Base-by-base conservation (phyloP, 2,329 filamentous ascomycete genomes). In the Neonectria hederae region DNA sequence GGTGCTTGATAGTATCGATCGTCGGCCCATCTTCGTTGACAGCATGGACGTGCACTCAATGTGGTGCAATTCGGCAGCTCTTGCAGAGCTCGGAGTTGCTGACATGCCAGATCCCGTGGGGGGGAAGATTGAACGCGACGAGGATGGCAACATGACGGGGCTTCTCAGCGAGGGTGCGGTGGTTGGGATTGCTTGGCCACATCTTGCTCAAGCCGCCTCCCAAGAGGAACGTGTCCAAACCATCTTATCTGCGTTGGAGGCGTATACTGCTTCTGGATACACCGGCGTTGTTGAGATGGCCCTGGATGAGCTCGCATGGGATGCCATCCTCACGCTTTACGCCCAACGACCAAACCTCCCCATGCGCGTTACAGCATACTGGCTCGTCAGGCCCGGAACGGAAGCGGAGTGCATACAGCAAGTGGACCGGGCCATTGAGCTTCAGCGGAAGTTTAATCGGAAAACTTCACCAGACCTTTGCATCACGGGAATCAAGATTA, bases 401-500 rank as follows among this genome's bases (percentile, higher is more conserved):
- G 75, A 75, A 21, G 75, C 74, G 28, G 69, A 75, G 38, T 77
- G 77, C 17, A 53, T 80, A 5, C 66, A 61, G 26, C 80, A 82
- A 63, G 79, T 83, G 17, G 74, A 78, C 21, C 75, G 76, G 11
- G 80, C 80, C 0, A 76, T 80, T 51, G 76, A 79, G 62, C 64
- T 83, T 21, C 74, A 72, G 24, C 68, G 65, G 19, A 60, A 76
- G 46, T 82, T 74, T 74, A 81, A 80, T 66, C 42, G 21, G 3
- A 26, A 45, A 11, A 63, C 30, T 7, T 69, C 59, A 21, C 80
- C 80, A 1, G 75, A 81, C 53, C 69, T 80, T 54, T 83, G 83
- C 13, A 77, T 89, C n/a, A 81, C 84, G 0, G 87, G 87, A 11
- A 85, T 89, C 75, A 90, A 90, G 74, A 73, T 89, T 30, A 86